phyloP scores from a whole-genome alignment of 148 eudicot genomes.

The Vaccinium corymbosum region DNA sequence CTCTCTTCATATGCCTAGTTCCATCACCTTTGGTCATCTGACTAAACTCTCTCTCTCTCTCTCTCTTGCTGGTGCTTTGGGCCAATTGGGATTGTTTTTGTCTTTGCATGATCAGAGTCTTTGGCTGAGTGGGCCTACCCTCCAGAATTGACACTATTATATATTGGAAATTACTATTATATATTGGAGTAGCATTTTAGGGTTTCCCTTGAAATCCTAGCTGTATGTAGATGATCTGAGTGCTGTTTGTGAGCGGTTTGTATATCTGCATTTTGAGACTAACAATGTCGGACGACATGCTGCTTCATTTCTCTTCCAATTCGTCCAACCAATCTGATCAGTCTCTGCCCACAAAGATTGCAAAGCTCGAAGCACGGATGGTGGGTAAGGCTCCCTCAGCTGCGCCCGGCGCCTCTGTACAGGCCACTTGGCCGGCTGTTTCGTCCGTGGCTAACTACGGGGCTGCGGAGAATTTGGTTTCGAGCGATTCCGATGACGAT shows the following conservation, averaged over 20 bases:
- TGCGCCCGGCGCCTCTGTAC: conserved; percentile 22
- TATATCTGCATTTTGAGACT: conserved; percentile 20
- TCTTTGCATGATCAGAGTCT: conserved; percentile 9
- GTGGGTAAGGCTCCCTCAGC: conserved; percentile 63
- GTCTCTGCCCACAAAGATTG: conserved; percentile 73
- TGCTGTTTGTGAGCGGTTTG: neutral
- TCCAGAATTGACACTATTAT: neutral
- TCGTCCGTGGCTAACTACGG: conserved; percentile 26
- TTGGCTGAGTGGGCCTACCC: neutral
- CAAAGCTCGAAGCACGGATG: conserved; percentile 95
- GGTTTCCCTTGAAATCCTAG: neutral
- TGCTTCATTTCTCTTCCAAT: conserved; percentile 75
- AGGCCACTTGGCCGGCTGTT: conserved; percentile 34
- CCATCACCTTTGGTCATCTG: conserved; percentile 8
- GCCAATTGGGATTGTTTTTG: neutral
- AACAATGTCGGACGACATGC: conserved; percentile 83
- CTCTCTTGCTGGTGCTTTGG: neutral
- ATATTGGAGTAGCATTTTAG: neutral
- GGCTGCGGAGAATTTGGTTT: conserved; percentile 31
- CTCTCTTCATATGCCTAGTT: neutral
- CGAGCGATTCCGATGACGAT: conserved; percentile 83
- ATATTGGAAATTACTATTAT: neutral
- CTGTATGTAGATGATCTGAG: conserved; percentile 5
- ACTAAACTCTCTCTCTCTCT: neutral
- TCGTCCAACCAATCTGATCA: conserved; percentile 92